Evolutionary conservation across 2,329 filamentous ascomycete species (phyloP), one percentile per base, ranked within the genome.

Genomic region (Moelleriella libera): DNA sequence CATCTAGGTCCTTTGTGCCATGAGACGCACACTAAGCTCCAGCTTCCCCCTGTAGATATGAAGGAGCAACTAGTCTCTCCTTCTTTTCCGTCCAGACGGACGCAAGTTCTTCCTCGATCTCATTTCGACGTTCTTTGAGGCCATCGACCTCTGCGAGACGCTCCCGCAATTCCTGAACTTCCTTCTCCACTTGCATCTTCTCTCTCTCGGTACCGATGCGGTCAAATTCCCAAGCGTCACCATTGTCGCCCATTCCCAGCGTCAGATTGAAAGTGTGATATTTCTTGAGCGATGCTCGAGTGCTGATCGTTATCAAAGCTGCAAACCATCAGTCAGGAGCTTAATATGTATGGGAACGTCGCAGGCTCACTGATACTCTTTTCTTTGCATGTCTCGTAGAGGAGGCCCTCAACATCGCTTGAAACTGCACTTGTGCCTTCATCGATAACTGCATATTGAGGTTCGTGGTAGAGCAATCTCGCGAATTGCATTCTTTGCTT

Each of bases 401-500:
- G 65, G 28, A 97, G 62, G 1, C 92, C 92, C 61, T 98, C 92
- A 2, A 98, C 92, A 57, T 98, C 92, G 42, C 83, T 88, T 5
- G 85, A 92, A 2, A 97, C 92, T 1, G 92, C 92, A 50, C 85
- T 94, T 0, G 92, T 98, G 6, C 88, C 90, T 65, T 98, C 92
- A 52, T 98, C 92, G 49, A 98, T 80, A 57, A 98, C 88, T 2
- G 88, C 92, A 61, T 94, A 98, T 50, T 84, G 75, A 12, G 92
- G 92, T 67, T 97, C 90, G 60, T 98, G 92, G 60, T 98, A 98
- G 41, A 97, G 70, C 45, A 98, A 64, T 43, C 92, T 74, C 4
- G 94, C 90, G 57, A 98, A 88, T 0, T 80, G 88, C 77, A 98
- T 87, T 28, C 92, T 75, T 68, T 98, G 92, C 69, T 98, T 98